Evolutionary conservation across 192 early-diverging fungal species (phyloP), one percentile per base, ranked within the genome.

Genomic region (Coemansia sp.): DNA sequence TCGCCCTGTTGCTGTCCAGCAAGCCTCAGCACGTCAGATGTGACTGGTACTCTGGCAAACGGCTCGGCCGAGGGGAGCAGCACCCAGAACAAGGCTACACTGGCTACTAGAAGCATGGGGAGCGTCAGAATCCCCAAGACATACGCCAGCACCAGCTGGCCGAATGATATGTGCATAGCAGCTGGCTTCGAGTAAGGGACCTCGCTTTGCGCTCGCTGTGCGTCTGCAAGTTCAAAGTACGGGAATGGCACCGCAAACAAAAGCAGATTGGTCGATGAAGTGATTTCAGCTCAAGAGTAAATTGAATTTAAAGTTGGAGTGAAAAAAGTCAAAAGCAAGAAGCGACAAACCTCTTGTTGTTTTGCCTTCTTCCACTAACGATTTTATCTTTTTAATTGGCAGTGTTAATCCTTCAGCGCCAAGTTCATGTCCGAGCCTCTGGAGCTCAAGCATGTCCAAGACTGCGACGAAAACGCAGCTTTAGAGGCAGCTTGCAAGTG

Each of bases 91-190:
- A 63, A 41, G 22, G 53, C 39, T 15, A 68, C 54, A 3, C 57
- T 70, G 5, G 53, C 60, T 18, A 60, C 55, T 3, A 72, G 39
- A 14, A 68, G 56, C 15, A 40, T 65, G 1, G 76, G 76, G 35
- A 79, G 61, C 1, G 76, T 79, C 46, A 72, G 43, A 29, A 79
- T 42, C 55, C 76, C 76, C 40, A 79, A 57, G 15, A 66, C 39
- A 66, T 79, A 79, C 26, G 67, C 61, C 61, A 70, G 59, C 63
- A 70, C 26, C 57, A 66, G 48, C 35, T 58, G 62, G 41, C 58
- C 55, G 48, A 67, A 32, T 24, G 58, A 52, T 39, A 64, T 59
- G 42, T 70, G 55, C 57, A 56, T 54, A 24, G 29, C 29, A 2
- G 29, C 29, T 32, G n/a, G n/a, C n/a, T n/a, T n/a, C n/a, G n/a